These are phyloP conservation scores for Barbarea vulgaris DNA, from an alignment of 345 rosid species.

Conservation along the genomic window DNA sequence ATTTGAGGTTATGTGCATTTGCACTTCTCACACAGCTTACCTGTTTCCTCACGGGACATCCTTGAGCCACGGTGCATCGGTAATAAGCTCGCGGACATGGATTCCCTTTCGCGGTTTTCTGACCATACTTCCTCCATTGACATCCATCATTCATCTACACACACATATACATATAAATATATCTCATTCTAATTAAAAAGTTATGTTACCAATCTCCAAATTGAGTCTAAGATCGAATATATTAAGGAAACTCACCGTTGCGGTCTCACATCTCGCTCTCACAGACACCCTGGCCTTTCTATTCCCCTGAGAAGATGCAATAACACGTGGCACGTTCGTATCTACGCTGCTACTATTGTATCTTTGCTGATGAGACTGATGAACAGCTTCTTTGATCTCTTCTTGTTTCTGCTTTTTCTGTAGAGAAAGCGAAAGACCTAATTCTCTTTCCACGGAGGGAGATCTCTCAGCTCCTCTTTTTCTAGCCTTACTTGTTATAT, in stretches of 20 bases:
- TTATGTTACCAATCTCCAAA: neutral
- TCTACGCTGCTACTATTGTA: slow-evolving; percentile 21
- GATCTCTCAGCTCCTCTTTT: slow-evolving; percentile 29
- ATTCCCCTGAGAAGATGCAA: slow-evolving; percentile 30
- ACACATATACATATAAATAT: neutral
- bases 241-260: slow-evolving; percentile 54
- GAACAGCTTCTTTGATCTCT: slow-evolving; percentile 24
- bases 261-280: slow-evolving; percentile 80
- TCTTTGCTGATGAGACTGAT: slow-evolving; percentile 24
- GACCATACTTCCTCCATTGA: slow-evolving; percentile 98
- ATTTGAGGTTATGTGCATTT: neutral
- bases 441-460: slow-evolving; percentile 24
- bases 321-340: slow-evolving; percentile 17
- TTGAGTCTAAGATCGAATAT: slow-evolving; percentile 5
- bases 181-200: neutral
- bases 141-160: slow-evolving; percentile 86
- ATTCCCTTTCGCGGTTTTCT: slow-evolving; percentile 89
- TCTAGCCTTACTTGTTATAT: slow-evolving; percentile 11
- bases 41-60: slow-evolving; percentile 93
- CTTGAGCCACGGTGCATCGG: slow-evolving; percentile 67
- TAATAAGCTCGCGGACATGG: slow-evolving; percentile 97
- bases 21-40: slow-evolving; percentile 38
- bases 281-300: slow-evolving; percentile 87
- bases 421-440: slow-evolving; percentile 42
- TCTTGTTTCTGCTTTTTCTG: slow-evolving; percentile 31